Evolutionary conservation across 1,139 yeast species (phyloP).

Genomic region (Sugiyamaella grinbergsii): DNA sequence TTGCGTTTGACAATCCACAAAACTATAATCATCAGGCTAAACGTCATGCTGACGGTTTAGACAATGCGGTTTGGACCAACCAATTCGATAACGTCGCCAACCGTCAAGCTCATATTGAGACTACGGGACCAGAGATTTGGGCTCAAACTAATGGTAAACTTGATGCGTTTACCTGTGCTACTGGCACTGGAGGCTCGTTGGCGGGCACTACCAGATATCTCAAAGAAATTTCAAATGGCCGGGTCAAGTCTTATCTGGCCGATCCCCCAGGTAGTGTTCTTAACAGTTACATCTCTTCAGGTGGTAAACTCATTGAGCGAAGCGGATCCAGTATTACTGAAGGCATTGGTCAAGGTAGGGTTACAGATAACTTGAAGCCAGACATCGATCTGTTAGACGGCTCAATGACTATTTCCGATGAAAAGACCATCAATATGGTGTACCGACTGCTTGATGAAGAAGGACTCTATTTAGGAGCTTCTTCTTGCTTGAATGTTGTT

Average conservation of each 20-base stretch:
- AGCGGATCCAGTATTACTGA: constrained; percentile 88
- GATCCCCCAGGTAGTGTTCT: constrained; percentile 94
- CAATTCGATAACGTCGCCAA: constrained; percentile 87
- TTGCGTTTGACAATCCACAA: constrained; percentile 74
- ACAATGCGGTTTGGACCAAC: constrained; percentile 88
- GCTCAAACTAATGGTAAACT: constrained; percentile 80
- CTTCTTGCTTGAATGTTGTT: constrained; percentile 79
- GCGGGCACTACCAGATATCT: constrained; percentile 80
- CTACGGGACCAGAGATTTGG: constrained; percentile 95
- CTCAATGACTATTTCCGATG: constrained; percentile 68
- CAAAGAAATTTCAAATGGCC: constrained; percentile 62
- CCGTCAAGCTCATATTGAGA: constrained; percentile 84
- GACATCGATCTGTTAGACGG: constrained; percentile 80
- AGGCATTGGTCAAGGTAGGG: constrained; percentile 94
- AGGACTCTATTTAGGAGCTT: constrained; percentile 88
- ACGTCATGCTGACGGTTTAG: constrained; percentile 72
- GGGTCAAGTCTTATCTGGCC: constrained; percentile 67
- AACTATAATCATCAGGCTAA: constrained; percentile 85
- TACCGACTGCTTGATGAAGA: constrained; percentile 83
- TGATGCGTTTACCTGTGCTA: constrained; percentile 83
- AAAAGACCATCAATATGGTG: constrained; percentile 74
- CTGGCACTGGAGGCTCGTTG: constrained; percentile 91
- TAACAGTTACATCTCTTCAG: constrained; percentile 71
- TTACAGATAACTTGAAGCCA: constrained; percentile 75
- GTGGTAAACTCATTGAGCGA: constrained; percentile 61